phyloP scores from a whole-genome alignment of 139 green algal genomes.

The Pseudopediastrum boryanum region DNA sequence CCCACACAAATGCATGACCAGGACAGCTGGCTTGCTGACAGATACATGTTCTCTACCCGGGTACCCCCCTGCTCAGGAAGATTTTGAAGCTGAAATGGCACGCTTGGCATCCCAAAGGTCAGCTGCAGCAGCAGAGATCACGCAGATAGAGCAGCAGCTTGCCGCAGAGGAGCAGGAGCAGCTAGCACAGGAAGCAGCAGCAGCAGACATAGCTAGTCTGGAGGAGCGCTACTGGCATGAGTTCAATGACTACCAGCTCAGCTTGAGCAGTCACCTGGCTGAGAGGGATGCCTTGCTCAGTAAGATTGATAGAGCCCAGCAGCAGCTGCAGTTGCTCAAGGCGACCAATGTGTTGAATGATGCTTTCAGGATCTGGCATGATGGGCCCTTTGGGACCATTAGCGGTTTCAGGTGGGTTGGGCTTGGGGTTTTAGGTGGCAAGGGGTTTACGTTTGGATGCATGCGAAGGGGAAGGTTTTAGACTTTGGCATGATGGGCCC shows the following conservation, averaged over 20 bases:
- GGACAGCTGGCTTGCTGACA: too few relatives aligned
- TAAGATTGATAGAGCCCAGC: conserved; percentile 52
- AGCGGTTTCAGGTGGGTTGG: conserved; percentile 42
- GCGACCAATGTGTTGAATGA: conserved; percentile 88
- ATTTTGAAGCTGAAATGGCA: conserved; percentile 56
- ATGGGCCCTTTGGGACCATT: conserved; percentile 90
- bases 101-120: conserved; percentile 24
- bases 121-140: conserved; percentile 48
- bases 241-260: conserved; percentile 80
- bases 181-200: conserved; percentile 28
- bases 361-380: conserved; percentile 88
- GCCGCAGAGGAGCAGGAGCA: conserved; percentile 46
- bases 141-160: conserved; percentile 31
- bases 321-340: conserved; percentile 74
- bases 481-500: conserved; percentile 85
- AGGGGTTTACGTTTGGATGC: too few relatives aligned
- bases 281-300: conserved; percentile 77
- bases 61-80: too few relatives aligned
- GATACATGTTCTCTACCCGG: too few relatives aligned
- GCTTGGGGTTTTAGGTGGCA: too few relatives aligned
- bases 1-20: too few relatives aligned
- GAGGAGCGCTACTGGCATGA: conserved; percentile 88
- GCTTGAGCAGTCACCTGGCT: conserved; percentile 67
- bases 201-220: conserved; percentile 58
- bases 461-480: too few relatives aligned